phyloP scores from a whole-genome alignment of 176 grass and related monocot species.

The sorghum (Sorghum bicolor) region Sorghum_bicolor_NCBIv3 NC_012879.2:5182001-5182500 shows the following conservation, averaged over 20 bases:
- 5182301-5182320: slow-evolving; percentile 30
- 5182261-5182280: slow-evolving; percentile 28
- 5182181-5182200: slow-evolving; percentile 93
- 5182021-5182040: slow-evolving; percentile 11
- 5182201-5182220: slow-evolving; percentile 99
- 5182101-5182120: slow-evolving; percentile 16
- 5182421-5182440: slow-evolving; percentile 99
- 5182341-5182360: slow-evolving; percentile 88
- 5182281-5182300: neutral
- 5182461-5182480: slow-evolving; percentile 89
- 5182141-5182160: slow-evolving; percentile 92
- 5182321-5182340: slow-evolving; percentile 78
- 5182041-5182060: neutral
- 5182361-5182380: slow-evolving; percentile 98
- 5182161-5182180: slow-evolving; percentile 70
- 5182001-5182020: neutral
- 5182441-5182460: slow-evolving; percentile 98
- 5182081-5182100: slow-evolving; percentile 16
- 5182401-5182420: slow-evolving; percentile 87
- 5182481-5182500: slow-evolving; percentile 21
- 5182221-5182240: slow-evolving; percentile 99
- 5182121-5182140: slow-evolving; percentile 41
- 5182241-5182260: slow-evolving; percentile 61
- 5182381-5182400: slow-evolving; percentile 99
- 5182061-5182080: slow-evolving; percentile 6